phyloP scores from a whole-genome alignment of 305 asterid species.

The Caryopteris hybrid region DNA sequence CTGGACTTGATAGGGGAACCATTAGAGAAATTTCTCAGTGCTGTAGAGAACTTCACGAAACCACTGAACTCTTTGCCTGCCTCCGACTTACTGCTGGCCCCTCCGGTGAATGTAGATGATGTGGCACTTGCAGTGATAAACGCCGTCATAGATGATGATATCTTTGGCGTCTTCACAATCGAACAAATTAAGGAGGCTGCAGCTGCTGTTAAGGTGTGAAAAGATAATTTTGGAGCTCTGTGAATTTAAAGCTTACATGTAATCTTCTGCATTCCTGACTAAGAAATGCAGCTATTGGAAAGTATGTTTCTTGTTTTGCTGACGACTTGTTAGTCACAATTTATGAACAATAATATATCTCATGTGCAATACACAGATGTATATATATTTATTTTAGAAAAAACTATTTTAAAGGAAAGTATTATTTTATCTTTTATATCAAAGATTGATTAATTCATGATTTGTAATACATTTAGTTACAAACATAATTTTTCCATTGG shows the following conservation, averaged over 20 bases:
- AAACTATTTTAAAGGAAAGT: too few species aligned
- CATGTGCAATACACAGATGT: too few species aligned
- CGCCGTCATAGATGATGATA: slow-evolving; percentile 64
- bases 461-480: too few species aligned
- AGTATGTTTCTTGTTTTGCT: neutral
- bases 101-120: slow-evolving; percentile 86
- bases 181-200: slow-evolving; percentile 97
- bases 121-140: slow-evolving; percentile 76
- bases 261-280: neutral
- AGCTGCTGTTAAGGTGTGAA: slow-evolving; percentile 29
- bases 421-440: too few species aligned
- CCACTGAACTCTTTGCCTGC: slow-evolving; percentile 86
- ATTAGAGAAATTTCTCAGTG: slow-evolving; percentile 55
- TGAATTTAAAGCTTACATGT: neutral
- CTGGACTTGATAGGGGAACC: slow-evolving; percentile 87
- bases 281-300: neutral
- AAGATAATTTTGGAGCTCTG: neutral
- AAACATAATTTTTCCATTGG: too few species aligned
- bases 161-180: slow-evolving; percentile 83
- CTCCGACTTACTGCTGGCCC: slow-evolving; percentile 82
- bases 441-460: too few species aligned
- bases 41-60: slow-evolving; percentile 57
- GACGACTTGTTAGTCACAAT: neutral
- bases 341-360: too few species aligned
- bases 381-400: too few species aligned